A percentile compares a stretch with the other conserved stretches of the same genome.
Conservation (phyloP, 2,329 filamentous ascomycete species). For the Aspergillus clavatus region DNA sequence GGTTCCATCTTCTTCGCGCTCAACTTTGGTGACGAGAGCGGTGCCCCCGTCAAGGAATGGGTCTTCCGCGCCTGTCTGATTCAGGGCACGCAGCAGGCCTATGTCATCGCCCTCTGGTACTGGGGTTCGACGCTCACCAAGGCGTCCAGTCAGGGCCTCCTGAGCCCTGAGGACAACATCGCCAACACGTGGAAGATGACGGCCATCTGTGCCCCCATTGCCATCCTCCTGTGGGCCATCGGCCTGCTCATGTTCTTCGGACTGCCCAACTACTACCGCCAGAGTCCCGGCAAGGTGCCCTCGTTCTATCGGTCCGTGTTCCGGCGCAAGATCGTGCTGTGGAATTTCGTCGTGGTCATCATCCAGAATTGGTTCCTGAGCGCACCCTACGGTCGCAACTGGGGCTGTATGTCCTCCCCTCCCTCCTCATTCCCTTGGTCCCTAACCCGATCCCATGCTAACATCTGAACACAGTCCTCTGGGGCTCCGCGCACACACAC, state of each 20-base stretch:
- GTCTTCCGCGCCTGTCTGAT: constrained; percentile 62
- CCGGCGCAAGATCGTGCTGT: constrained; percentile 59
- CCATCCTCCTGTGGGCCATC: constrained; percentile 52
- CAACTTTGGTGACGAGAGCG: constrained; percentile 61
- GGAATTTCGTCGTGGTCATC: constrained; percentile 60
- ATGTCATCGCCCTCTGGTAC: constrained; percentile 60
- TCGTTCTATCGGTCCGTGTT: constrained; percentile 60
- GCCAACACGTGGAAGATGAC: constrained; percentile 41
- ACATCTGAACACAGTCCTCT: constrained; percentile 42
- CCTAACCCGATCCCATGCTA: no score
- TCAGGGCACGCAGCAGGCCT: constrained; percentile 62
- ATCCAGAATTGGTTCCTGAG: constrained; percentile 64
- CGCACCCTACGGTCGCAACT: constrained; percentile 61
- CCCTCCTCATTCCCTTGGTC: no score
- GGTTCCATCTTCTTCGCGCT: constrained; percentile 62
- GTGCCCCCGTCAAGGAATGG: constrained; percentile 58
- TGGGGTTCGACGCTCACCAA: constrained; percentile 56
- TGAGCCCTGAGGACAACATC: constrained; percentile 28
- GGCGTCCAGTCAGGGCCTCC: constrained; percentile 37
- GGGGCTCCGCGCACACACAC: constrained; percentile 51
- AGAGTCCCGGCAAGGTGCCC: constrained; percentile 57
- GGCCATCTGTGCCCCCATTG: constrained; percentile 54
- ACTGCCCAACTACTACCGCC: constrained; percentile 61
- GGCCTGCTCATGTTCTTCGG: constrained; percentile 54
- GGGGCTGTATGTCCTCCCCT: constrained; percentile 45